Conservation (phyloP, 23 red algal species). For the Cyanidiococcus yangmingshanensis region DNA sequence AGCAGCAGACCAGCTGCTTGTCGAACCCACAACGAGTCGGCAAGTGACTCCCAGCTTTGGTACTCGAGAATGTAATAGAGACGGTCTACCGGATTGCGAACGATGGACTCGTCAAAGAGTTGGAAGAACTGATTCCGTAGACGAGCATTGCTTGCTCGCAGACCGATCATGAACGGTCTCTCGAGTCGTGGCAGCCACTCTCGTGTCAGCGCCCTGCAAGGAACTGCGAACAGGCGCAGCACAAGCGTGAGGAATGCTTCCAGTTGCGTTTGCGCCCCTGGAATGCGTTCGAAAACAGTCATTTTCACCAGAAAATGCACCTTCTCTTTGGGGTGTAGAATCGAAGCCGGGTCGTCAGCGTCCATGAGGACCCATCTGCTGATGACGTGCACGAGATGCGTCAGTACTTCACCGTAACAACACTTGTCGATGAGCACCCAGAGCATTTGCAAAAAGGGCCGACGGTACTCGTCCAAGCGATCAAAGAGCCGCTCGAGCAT, state of each 20-base stretch:
- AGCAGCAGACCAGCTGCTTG: conserved; percentile 64
- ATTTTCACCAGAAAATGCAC: conserved; percentile 51
- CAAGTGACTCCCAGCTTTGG: conserved; percentile 80
- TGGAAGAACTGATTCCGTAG: conserved; percentile 45
- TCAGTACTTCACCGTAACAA: conserved; percentile 30
- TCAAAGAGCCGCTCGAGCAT: conserved; percentile 37
- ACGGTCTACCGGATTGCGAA: conserved; percentile 22
- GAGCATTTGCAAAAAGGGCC: conserved; percentile 32
- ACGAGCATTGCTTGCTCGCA: conserved; percentile 27
- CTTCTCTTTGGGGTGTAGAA: conserved; percentile 53
- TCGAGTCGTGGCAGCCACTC: conserved; percentile 60
- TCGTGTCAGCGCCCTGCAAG: conserved; percentile 5
- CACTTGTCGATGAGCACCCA: conserved; percentile 41
- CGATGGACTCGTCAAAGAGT: conserved; percentile 38
- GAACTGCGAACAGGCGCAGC: conserved; percentile 35
- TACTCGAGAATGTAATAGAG: conserved; percentile 58
- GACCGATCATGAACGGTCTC: conserved; percentile 56
- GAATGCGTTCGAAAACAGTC: conserved; percentile 44
- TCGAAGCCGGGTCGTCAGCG: conserved; percentile 20
- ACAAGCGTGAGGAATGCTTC: conserved; percentile 42
- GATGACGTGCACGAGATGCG: conserved; percentile 42
- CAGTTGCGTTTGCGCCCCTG: conserved; percentile 18
- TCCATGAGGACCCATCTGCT: conserved; percentile 30
- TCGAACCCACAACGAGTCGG: conserved; percentile 84
- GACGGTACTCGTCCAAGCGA: conserved; percentile 25